These are phyloP conservation scores for Physcomitrium patens DNA, from an alignment of 225 moss, liverwort and hornwort genomes.

Conservation along the genomic window DNA sequence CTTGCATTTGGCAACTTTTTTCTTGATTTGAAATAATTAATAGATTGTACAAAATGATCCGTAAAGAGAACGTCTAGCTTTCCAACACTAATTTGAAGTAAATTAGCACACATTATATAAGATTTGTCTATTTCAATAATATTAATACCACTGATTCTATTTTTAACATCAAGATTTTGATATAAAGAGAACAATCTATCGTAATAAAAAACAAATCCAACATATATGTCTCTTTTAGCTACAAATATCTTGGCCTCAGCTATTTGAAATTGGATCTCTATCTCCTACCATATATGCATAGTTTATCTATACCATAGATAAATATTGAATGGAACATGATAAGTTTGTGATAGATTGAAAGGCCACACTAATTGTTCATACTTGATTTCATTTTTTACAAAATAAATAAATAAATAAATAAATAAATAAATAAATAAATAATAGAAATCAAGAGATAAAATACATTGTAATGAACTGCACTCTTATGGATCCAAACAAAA, in stretches of 20 bases:
- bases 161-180: constrained; percentile 35
- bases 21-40: constrained; percentile 63
- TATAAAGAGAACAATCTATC: constrained; percentile 73
- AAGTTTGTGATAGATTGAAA: constrained; percentile 59
- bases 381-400: constrained; percentile 99
- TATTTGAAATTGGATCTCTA: constrained; percentile 92
- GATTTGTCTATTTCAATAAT: constrained; percentile 39
- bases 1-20: constrained; percentile 82
- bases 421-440: too few species aligned
- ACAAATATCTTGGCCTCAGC: constrained; percentile 97
- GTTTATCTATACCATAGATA: constrained; percentile 98
- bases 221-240: constrained; percentile 75
- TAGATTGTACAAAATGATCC: constrained; percentile 67
- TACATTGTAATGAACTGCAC: too few species aligned
- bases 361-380: constrained; percentile 99
- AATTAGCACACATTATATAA: constrained; percentile 75
- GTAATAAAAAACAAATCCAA: constrained; percentile 77
- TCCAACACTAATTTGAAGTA: constrained; percentile 78
- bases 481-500: too few species aligned
- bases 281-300: constrained; percentile 99
- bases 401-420: too few species aligned
- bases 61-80: constrained; percentile 78
- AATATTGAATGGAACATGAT: constrained; percentile 79
- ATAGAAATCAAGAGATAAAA: constrained; percentile 4
- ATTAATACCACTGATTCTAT: constrained; percentile 34